A percentile compares a stretch with the other conserved stretches of the same genome.
Conservation (phyloP, 768 basidiomycete species). For the Tylopilus felleus region DNA sequence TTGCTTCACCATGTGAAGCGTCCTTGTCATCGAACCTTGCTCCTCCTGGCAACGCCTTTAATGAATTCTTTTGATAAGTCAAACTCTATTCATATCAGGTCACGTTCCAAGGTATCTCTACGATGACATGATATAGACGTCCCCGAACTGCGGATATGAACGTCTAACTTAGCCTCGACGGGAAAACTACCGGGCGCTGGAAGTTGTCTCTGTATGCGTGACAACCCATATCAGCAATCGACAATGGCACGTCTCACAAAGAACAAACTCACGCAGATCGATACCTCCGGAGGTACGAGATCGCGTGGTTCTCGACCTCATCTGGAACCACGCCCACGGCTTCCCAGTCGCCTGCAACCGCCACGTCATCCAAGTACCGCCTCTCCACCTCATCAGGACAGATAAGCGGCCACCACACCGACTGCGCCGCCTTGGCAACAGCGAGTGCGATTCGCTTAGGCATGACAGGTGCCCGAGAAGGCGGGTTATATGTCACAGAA, state of each 20-base stretch:
- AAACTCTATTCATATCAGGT: constrained; percentile 27
- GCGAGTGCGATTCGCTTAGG: constrained; percentile 69
- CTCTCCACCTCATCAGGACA: constrained; percentile 89
- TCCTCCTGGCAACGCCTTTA: constrained; percentile 30
- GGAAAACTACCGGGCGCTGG: constrained; percentile 64
- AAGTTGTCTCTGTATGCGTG: constrained; percentile 54
- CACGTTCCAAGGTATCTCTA: constrained; percentile 10
- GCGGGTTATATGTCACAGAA: constrained; percentile 73
- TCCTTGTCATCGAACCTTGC: constrained; percentile 11
- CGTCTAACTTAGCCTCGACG: constrained; percentile 41
- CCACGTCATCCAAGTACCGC: constrained; percentile 80
- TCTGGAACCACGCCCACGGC: constrained; percentile 77
- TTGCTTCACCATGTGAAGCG: constrained; percentile 21
- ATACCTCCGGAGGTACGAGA: constrained; percentile 86
- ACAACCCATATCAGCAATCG: constrained; percentile 10
- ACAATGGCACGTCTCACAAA: constrained; percentile 1
- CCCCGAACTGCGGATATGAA: constrained; percentile 30
- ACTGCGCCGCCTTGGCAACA: constrained; percentile 60
- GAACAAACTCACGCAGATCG: constrained; percentile 71
- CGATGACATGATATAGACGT: constrained; percentile 25
- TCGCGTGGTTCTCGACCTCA: constrained; percentile 83
- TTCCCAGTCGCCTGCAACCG: constrained; percentile 77
- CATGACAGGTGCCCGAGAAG: constrained; percentile 67
- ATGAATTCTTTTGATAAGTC: constrained; percentile 20
- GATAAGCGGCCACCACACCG: constrained; percentile 87